Percentiles rank a stretch among this genome's conserved stretches.
Conservation (phyloP, 495 filamentous ascomycete species). For the Penicillium pancosmium region DNA sequence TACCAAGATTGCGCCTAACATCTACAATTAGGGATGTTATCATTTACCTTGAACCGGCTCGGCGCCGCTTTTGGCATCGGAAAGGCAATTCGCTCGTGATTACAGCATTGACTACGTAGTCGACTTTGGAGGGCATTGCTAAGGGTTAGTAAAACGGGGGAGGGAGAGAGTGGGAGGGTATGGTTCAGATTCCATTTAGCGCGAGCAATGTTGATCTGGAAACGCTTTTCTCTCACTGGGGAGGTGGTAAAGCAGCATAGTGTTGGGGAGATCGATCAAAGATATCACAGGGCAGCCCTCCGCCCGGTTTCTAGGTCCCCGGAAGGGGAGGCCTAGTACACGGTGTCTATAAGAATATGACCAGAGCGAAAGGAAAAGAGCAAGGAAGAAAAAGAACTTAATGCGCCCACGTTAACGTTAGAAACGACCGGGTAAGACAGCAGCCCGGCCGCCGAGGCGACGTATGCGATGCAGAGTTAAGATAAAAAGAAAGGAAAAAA, state of each 20-base stretch:
- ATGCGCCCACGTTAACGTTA: constrained; percentile 6
- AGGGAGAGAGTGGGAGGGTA: constrained; percentile 7
- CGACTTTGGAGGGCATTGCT: neutral
- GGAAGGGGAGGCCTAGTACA: constrained; percentile 2
- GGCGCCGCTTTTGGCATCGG: neutral
- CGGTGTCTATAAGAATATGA: constrained; percentile 18
- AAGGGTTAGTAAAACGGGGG: neutral
- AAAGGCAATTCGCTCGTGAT: neutral
- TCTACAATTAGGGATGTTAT: too few species aligned
- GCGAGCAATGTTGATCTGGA: constrained; percentile 8
- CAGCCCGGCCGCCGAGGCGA: constrained; percentile 20
- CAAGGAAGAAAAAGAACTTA: constrained; percentile 7
- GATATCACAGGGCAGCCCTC: constrained; percentile 5
- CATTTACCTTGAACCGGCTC: neutral
- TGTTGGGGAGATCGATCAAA: neutral
- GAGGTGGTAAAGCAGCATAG: neutral
- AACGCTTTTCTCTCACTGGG: constrained; percentile 4
- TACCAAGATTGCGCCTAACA: too few species aligned
- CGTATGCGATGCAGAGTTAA: constrained; percentile 21
- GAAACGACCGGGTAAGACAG: constrained; percentile 16
- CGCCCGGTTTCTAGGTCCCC: constrained; percentile 1
- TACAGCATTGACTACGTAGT: constrained; percentile 6
- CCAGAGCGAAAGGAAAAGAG: constrained; percentile 7
- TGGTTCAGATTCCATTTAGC: constrained; percentile 19
- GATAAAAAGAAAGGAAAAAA: constrained; percentile 4